These are phyloP conservation scores for Allodekkera sacchari DNA, from an alignment of 805 yeast genomes.

Conservation along the genomic window DNA sequence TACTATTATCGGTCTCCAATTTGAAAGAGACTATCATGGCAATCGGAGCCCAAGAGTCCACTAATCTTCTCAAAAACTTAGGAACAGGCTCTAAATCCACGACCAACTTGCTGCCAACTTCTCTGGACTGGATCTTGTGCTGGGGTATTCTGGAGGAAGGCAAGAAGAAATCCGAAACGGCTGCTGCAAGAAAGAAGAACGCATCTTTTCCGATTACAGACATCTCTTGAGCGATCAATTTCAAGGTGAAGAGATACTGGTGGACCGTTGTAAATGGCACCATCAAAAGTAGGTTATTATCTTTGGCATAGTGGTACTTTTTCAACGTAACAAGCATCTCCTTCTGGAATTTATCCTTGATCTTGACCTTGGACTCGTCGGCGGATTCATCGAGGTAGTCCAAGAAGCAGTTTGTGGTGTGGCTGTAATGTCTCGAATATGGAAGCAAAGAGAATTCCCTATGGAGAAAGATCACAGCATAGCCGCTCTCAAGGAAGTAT, in stretches of 20 bases:
- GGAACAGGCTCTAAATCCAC: conserved; percentile 95
- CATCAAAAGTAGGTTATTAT: conserved; percentile 45
- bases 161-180: conserved; percentile 92
- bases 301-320: conserved; percentile 45
- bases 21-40: conserved; percentile 94
- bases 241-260: conserved; percentile 82
- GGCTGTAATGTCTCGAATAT: conserved; percentile 82
- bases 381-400: conserved; percentile 60
- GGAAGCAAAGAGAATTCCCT: conserved; percentile 90
- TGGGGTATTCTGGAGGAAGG: conserved; percentile 82
- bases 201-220: conserved; percentile 48
- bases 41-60: conserved; percentile 89
- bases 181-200: conserved; percentile 88
- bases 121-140: conserved; percentile 88
- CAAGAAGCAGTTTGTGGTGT: conserved; percentile 74
- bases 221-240: conserved; percentile 53
- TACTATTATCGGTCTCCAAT: conserved; percentile 73
- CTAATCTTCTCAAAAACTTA: conserved; percentile 79
- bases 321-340: conserved; percentile 53
- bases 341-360: conserved; percentile 50
- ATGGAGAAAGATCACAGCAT: conserved; percentile 88
- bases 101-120: conserved; percentile 59
- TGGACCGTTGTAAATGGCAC: conserved; percentile 93
- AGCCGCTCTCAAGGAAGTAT: conserved; percentile 74
- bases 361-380: conserved; percentile 44